Evolutionary conservation across 75 land plant genomes (phyloP), one percentile per base, ranked within the genome.

Genomic region (Adiantum capillusveneris): DNA sequence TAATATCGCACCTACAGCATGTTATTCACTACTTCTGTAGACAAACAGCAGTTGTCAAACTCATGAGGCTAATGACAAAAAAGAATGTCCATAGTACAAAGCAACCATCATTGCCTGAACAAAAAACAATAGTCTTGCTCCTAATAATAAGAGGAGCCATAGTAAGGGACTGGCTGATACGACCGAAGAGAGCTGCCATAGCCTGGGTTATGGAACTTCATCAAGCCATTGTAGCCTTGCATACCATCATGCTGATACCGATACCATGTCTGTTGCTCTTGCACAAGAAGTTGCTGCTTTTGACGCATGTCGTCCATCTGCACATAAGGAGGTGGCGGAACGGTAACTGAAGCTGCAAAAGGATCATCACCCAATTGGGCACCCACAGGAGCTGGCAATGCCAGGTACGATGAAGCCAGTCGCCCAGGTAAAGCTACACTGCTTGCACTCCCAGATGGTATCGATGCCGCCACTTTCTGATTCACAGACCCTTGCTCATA

Each of bases 321-420:
- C 19, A 91, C 97, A 66, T 84, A 91, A 0, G 94, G 62, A 2
- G 97, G 97, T 11, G 97, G 89, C 14, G 97, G 81, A 24, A 91
- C 56, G 39, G 42, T 64, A 24, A 77, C 60, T 0, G 97, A 91
- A 13, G 97, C 97, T 1, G 83, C 83, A 58, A 91, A 91, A 0
- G 97, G 97, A 34, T 91, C 97, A 59, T 67, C 69, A 0, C 75
- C 79, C 6, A 70, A 72, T 9, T 55, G 62, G 16, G 59, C 31
- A 0, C 80, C 88, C 25, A 77, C 77, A 0, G 97, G 89, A 2
- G 94, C 97, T 11, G 94, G 94, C 31, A 91, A 65, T 17, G 97
- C 94, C 56, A 91, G 52, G 1, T 84, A 66, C 2, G 63, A 77
- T 14, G 62, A 63, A 28, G 58, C 26, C 0, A 71, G 81, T 9